Percentiles rank a stretch among this genome's conserved stretches.
Conservation (phyloP, 257 asterid species). For the Salvia hispanica region DNA sequence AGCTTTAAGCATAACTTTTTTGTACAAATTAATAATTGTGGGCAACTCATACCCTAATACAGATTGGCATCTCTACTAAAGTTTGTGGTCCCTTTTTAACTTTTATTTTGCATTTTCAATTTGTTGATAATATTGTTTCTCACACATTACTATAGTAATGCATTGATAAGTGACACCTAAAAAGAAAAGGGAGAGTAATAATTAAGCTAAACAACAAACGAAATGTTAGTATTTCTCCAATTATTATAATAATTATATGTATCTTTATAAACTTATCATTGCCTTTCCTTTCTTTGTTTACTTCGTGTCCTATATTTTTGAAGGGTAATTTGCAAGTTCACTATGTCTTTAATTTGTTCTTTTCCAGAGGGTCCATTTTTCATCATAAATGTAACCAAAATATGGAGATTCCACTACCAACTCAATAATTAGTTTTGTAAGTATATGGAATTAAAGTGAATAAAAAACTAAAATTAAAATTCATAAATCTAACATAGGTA, state of each 20-base stretch:
- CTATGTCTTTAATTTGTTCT: no score
- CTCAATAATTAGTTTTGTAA: neutral
- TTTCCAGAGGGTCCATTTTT: constrained; percentile 10
- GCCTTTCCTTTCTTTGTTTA: neutral
- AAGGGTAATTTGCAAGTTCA: no score
- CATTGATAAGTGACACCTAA: no score
- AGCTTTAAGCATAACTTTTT: constrained; percentile 28
- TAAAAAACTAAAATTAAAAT: no score
- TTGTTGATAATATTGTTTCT: no score
- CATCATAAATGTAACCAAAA: constrained; percentile 7
- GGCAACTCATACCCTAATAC: constrained; percentile 11
- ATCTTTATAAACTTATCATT: neutral
- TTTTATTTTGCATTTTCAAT: neutral
- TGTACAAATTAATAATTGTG: constrained; percentile 26
- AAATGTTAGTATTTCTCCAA: no score
- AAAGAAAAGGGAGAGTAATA: no score
- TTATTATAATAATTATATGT: no score
- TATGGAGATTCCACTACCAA: neutral
- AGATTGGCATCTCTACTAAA: constrained; percentile 27
- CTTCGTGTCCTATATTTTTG: no score
- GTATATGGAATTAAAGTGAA: neutral
- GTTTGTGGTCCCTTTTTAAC: constrained; percentile 15
- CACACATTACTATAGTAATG: no score
- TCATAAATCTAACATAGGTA: no score
- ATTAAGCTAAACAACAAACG: no score